Conservation (phyloP, 352 stramenopile species). For the Phytopythium sindhum region DNA sequence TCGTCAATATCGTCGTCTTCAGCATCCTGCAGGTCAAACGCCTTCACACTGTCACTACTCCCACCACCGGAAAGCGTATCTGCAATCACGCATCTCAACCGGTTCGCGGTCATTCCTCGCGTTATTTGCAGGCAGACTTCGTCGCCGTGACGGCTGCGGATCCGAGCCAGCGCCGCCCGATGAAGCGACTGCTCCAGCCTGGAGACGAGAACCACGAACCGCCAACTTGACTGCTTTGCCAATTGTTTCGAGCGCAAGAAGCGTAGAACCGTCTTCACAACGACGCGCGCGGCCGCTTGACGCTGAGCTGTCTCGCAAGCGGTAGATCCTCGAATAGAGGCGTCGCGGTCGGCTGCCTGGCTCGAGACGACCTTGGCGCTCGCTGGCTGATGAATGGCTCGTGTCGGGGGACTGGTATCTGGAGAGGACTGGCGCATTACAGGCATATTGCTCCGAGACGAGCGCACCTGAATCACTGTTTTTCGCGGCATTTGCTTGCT, state of each 20-base stretch:
- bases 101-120: slow-evolving; percentile 54
- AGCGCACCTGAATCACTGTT: background rate
- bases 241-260: slow-evolving; percentile 39
- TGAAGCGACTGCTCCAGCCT: slow-evolving; percentile 30
- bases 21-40: slow-evolving; percentile 1
- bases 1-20: background rate
- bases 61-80: slow-evolving; percentile 21
- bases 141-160: slow-evolving; percentile 11
- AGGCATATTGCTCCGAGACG: background rate
- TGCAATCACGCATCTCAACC: slow-evolving; percentile 45
- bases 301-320: background rate
- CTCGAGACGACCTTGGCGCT: background rate
- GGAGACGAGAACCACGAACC: slow-evolving; percentile 30
- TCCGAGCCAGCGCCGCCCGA: slow-evolving; percentile 21
- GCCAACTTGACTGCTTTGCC: slow-evolving; percentile 47
- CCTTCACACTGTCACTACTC: background rate
- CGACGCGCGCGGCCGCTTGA: slow-evolving; percentile 26
- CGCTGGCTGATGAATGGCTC: background rate
- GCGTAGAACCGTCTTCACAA: slow-evolving; percentile 50
- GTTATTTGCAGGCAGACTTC: slow-evolving; percentile 36
- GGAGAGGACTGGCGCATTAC: background rate
- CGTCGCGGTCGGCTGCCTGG: background rate
- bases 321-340: background rate
- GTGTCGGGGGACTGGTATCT: background rate
- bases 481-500: background rate